These are phyloP conservation scores for Ustilago cynodontis DNA, from an alignment of 1,284 basidiomycete species.

Conservation along the genomic window DNA sequence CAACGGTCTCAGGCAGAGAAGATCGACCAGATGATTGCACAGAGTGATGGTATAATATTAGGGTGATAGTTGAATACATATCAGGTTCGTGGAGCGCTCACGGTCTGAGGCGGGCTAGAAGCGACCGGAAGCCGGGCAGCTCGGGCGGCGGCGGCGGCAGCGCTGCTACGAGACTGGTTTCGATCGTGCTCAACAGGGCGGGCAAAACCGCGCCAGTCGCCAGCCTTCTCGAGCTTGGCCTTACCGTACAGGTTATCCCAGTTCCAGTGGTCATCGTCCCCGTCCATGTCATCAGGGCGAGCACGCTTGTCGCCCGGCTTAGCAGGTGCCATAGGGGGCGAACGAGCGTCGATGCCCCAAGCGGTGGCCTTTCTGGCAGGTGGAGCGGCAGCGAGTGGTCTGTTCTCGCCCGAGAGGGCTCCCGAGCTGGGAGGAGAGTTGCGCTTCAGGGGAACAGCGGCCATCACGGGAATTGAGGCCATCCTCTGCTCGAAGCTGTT, in stretches of 20 bases:
- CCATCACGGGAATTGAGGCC: slow-evolving; percentile 51
- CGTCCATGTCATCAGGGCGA: slow-evolving; percentile 48
- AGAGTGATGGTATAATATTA: slow-evolving; percentile 8
- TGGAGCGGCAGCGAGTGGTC: slow-evolving; percentile 15
- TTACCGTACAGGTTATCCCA: slow-evolving; percentile 54
- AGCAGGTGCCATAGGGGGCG: slow-evolving; percentile 14
- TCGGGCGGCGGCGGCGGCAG: slow-evolving; percentile 12
- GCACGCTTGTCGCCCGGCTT: slow-evolving; percentile 33
- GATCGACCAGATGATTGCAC: neutral
- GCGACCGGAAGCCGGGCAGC: slow-evolving; percentile 6
- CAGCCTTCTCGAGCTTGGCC: slow-evolving; percentile 49
- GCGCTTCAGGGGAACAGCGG: slow-evolving; percentile 56
- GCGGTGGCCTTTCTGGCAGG: slow-evolving; percentile 39
- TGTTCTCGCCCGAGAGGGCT: slow-evolving; percentile 13
- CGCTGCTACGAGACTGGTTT: slow-evolving; percentile 25
- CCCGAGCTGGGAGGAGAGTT: slow-evolving; percentile 29
- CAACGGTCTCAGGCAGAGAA: no score
- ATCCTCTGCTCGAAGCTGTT: slow-evolving; percentile 59
- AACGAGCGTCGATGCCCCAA: slow-evolving; percentile 51
- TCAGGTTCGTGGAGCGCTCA: slow-evolving; percentile 42
- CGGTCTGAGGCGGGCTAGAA: slow-evolving; percentile 22
- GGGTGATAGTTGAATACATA: neutral
- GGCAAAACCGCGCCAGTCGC: slow-evolving; percentile 52
- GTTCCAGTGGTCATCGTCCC: slow-evolving; percentile 52
- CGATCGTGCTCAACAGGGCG: slow-evolving; percentile 40